These are phyloP conservation scores for Cenchrus fungigraminus DNA, from an alignment of 176 grass and related monocot species.

Conservation along the genomic window DNA sequence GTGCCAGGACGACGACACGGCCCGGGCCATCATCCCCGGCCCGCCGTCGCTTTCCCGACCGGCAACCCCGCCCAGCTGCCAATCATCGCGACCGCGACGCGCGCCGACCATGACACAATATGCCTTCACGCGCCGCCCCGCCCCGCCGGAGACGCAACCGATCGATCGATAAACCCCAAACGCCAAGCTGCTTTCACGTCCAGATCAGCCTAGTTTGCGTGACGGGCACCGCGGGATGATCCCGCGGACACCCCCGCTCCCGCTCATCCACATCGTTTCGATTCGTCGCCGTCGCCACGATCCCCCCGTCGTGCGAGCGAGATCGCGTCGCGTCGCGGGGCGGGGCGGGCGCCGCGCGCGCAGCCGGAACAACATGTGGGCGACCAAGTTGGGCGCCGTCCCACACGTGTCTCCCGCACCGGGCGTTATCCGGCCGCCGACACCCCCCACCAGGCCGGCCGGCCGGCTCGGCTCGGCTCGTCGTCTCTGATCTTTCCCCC, in stretches of 20 bases:
- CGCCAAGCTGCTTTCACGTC: not conserved
- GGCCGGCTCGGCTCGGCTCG: not conserved
- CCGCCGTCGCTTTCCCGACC: constrained; percentile 11
- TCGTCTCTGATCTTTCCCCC: not conserved
- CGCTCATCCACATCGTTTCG: not conserved
- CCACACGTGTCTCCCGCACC: constrained; percentile 23
- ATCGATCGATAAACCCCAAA: not conserved
- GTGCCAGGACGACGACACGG: constrained; percentile 9
- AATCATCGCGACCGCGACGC: constrained; percentile 38
- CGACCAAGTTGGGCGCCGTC: constrained; percentile 38
- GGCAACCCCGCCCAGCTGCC: not conserved
- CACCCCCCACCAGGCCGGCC: constrained; percentile 7
- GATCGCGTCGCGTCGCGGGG: not conserved
- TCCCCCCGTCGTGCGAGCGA: not conserved
- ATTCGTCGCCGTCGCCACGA: not conserved
- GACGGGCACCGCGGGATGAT: not conserved
- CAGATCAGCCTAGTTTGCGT: not conserved
- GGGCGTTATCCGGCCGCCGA: constrained; percentile 36
- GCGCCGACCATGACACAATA: constrained; percentile 40
- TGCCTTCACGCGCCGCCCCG: constrained; percentile 39
- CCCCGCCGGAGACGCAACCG: constrained; percentile 24
- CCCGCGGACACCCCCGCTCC: not conserved
- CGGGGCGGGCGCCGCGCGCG: not conserved
- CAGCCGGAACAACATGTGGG: not conserved
- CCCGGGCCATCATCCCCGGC: not conserved